These are phyloP conservation scores for Hirschioporus abietinus DNA, from an alignment of 768 basidiomycete genomes.

Conservation along the genomic window DNA sequence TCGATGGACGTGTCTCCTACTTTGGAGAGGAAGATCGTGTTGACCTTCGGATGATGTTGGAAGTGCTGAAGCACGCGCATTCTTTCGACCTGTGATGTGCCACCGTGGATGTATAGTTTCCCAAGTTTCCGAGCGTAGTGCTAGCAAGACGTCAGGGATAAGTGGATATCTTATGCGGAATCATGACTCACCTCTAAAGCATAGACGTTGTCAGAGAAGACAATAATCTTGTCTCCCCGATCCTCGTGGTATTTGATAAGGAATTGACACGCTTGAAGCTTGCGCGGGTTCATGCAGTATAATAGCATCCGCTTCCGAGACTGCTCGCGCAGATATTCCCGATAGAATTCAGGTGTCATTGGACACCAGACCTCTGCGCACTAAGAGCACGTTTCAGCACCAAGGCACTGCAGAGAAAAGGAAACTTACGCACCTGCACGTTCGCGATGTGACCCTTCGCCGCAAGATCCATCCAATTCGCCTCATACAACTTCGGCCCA, in stretches of 20 bases:
- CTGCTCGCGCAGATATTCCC: constrained; percentile 91
- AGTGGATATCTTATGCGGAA: too few relatives aligned
- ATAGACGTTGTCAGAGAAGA: constrained; percentile 98
- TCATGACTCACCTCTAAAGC: constrained; percentile 73
- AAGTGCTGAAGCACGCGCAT: constrained; percentile 94
- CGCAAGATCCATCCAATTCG: constrained; percentile 99
- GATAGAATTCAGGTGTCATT: constrained; percentile 99
- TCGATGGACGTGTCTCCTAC: constrained; percentile 99
- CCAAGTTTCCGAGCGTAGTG: constrained; percentile 90
- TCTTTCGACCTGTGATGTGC: constrained; percentile 89
- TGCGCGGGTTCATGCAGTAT: constrained; percentile 99
- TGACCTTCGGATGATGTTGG: constrained; percentile 91
- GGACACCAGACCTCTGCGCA: constrained; percentile 75
- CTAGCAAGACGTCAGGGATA: constrained; percentile 29
- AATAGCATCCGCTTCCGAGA: constrained; percentile 92
- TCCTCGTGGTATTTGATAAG: constrained; percentile 97
- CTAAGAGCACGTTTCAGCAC: not conserved
- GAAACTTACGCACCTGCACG: constrained; percentile 71
- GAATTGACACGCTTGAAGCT: constrained; percentile 99
- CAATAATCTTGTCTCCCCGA: constrained; percentile 97
- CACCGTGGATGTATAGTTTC: constrained; percentile 95
- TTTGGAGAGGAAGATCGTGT: constrained; percentile 98
- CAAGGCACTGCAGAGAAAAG: constrained; percentile 5
- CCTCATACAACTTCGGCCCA: constrained; percentile 98
- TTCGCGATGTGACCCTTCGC: constrained; percentile 99